Evolutionary conservation across 2,329 filamentous ascomycete genomes (phyloP).

Genomic region (Chaetoscypha palmicola): DNA sequence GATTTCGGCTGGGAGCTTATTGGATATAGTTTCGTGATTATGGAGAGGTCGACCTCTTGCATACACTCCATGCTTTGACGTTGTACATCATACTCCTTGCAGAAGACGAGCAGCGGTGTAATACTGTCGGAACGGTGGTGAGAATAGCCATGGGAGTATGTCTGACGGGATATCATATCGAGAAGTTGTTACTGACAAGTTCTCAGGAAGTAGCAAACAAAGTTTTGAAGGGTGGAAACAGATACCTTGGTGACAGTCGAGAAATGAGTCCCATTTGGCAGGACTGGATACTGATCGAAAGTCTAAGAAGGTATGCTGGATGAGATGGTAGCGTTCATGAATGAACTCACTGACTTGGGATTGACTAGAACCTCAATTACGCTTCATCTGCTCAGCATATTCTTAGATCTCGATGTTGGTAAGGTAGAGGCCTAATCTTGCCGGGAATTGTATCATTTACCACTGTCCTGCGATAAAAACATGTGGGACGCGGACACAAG

Average conservation of each 20-base stretch:
- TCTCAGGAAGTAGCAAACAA: constrained; percentile 11
- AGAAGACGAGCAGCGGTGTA: constrained; percentile 9
- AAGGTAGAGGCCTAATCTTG: background rate
- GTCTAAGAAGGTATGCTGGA: constrained; percentile 10
- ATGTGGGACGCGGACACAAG: constrained; percentile 12
- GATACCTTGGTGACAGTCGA: background rate
- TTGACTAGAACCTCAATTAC: constrained; percentile 9
- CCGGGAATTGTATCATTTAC: constrained; percentile 3
- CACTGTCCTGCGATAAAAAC: constrained; percentile 8
- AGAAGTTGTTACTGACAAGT: background rate
- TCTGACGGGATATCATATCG: background rate
- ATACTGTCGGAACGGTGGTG: constrained; percentile 2
- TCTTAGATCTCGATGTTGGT: constrained; percentile 11
- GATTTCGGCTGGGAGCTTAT: background rate
- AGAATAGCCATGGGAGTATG: constrained; percentile 12
- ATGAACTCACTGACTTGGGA: background rate
- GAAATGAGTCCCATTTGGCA: constrained; percentile 12
- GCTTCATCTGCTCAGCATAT: constrained; percentile 10
- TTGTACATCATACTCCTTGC: constrained; percentile 15
- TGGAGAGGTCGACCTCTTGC: constrained; percentile 8
- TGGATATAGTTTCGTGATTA: constrained; percentile 7
- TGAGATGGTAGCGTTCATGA: background rate
- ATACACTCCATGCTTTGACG: constrained; percentile 12
- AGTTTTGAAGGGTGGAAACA: constrained; percentile 3
- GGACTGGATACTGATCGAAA: constrained; percentile 14